These are phyloP conservation scores for Rhodamnia argentea DNA, from an alignment of 345 rosid species.

Conservation along the genomic window DNA sequence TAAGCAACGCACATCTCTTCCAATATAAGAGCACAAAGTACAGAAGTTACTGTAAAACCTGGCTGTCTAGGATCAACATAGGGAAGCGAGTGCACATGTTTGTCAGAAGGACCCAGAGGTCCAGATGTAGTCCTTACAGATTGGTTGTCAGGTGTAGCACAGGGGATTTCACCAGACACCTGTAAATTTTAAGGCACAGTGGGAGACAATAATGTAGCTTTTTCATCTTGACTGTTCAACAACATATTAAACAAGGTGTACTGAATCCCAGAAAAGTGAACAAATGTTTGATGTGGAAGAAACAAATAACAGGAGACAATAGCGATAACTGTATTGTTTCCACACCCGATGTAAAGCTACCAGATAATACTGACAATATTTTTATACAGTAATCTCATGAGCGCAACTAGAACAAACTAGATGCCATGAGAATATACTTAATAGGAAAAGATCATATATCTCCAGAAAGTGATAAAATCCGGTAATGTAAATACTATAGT, in stretches of 20 bases:
- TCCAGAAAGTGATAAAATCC: not conserved
- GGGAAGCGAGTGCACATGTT: slow-evolving; percentile 71
- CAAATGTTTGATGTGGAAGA: not conserved
- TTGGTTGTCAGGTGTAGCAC: slow-evolving; percentile 75
- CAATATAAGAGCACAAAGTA: not conserved
- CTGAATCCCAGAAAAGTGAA: not conserved
- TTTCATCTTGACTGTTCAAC: not conserved
- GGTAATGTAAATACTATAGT: not conserved
- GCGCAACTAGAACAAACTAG: not conserved
- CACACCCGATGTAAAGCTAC: not conserved
- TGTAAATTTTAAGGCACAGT: slow-evolving; percentile 10
- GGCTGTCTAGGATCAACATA: slow-evolving; percentile 96
- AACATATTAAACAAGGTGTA: not conserved
- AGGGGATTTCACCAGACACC: slow-evolving; percentile 97
- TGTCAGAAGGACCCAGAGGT: slow-evolving; percentile 90
- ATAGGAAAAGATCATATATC: not conserved
- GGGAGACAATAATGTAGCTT: not conserved
- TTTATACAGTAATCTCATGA: not conserved
- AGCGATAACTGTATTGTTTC: not conserved
- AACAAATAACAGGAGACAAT: not conserved
- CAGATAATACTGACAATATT: not conserved
- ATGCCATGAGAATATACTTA: not conserved
- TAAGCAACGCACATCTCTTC: not conserved
- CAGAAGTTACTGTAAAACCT: slow-evolving; percentile 30
- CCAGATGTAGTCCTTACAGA: slow-evolving; percentile 97